These are phyloP conservation scores for Sporothrix inflata DNA, from an alignment of 2,329 filamentous ascomycete species.

Conservation along the genomic window DNA sequence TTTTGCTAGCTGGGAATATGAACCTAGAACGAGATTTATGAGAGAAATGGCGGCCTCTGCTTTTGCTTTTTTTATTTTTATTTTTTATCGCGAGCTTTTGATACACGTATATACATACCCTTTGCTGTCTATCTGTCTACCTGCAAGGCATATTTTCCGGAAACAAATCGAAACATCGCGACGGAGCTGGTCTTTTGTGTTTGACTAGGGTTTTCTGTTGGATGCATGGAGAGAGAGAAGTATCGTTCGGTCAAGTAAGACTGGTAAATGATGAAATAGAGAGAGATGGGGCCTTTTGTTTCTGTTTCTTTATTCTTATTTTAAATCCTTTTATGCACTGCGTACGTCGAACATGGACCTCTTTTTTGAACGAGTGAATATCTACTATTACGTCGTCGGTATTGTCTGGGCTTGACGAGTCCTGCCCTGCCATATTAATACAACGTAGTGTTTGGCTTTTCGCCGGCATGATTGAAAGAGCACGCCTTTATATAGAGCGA, in stretches of 20 bases:
- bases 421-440: too few species aligned
- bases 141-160: neutral
- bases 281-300: neutral
- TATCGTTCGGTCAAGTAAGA: neutral
- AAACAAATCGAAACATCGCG: neutral
- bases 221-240: neutral
- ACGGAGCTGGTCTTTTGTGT: neutral
- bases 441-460: too few species aligned
- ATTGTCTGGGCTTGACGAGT: neutral
- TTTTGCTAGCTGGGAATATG: neutral
- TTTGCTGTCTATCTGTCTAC: neutral
- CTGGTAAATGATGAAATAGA: too few species aligned
- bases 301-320: neutral
- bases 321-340: neutral
- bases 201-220: neutral
- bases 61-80: neutral
- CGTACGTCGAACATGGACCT: neutral
- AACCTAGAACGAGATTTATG: neutral
- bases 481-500: neutral
- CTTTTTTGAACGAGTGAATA: too few species aligned
- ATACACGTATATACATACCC: constrained; percentile 13
- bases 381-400: too few species aligned
- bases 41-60: neutral
- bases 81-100: neutral
- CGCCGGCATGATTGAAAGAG: too few species aligned